Percentiles rank a stretch among this genome's conserved stretches.
phyloP scores from a whole-genome alignment of 805 yeast species.

The Candida easanensis region DNA sequence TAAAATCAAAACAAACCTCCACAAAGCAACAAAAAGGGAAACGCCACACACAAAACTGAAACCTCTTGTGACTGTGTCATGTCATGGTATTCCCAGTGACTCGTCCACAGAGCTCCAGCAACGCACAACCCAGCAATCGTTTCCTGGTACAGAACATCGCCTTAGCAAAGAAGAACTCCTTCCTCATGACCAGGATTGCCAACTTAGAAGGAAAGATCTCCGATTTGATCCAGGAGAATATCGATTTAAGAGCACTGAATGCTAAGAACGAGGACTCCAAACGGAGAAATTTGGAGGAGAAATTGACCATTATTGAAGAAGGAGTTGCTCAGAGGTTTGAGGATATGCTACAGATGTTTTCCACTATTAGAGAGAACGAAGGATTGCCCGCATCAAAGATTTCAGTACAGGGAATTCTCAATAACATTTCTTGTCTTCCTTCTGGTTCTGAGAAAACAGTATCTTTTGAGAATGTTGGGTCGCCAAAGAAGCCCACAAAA shows the following conservation, averaged over 20 bases:
- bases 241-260: conserved; percentile 36
- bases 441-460: conserved; percentile 24
- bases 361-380: conserved; percentile 39
- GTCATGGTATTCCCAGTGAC: conserved; percentile 27
- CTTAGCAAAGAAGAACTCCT: conserved; percentile 58
- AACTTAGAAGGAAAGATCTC: conserved; percentile 51
- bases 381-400: conserved; percentile 29
- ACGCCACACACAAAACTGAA: neutral
- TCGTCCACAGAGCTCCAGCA: conserved; percentile 11
- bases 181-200: conserved; percentile 46
- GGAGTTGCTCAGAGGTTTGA: conserved; percentile 40
- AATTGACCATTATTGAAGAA: conserved; percentile 38
- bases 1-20: neutral
- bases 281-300: conserved; percentile 35
- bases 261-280: conserved; percentile 30
- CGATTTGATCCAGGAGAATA: conserved; percentile 50
- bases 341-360: conserved; percentile 43
- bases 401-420: conserved; percentile 7
- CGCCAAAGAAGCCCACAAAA: conserved; percentile 21
- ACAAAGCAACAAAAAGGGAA: neutral
- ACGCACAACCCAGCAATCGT: conserved; percentile 22
- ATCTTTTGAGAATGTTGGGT: conserved; percentile 24
- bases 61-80: conserved; percentile 3
- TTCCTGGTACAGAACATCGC: conserved; percentile 43
- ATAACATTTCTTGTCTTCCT: conserved; percentile 8